phyloP scores from a whole-genome alignment of 192 early-diverging fungal species.

The Podochytrium sp. region DNA sequence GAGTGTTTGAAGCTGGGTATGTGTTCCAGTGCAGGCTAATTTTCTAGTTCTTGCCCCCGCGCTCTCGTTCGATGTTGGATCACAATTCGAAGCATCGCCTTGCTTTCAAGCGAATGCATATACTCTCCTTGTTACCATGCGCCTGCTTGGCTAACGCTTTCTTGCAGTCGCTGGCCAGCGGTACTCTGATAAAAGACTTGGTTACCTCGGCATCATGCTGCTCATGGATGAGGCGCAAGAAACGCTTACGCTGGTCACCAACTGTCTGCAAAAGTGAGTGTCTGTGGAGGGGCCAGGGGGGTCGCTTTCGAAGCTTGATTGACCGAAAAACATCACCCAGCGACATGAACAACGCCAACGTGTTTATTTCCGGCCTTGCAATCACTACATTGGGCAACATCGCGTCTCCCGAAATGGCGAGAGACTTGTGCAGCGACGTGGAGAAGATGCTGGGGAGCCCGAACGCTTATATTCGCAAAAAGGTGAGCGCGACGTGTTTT shows the following conservation, averaged over 20 bases:
- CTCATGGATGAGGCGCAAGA: slow-evolving; percentile 97
- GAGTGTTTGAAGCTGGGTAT: slow-evolving; percentile 93
- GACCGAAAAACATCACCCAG: slow-evolving; percentile 42
- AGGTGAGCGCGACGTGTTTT: slow-evolving; percentile 65
- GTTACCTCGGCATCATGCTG: slow-evolving; percentile 96
- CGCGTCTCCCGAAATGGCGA: slow-evolving; percentile 90
- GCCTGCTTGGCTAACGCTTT: neutral
- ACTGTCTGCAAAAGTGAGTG: slow-evolving; percentile 92
- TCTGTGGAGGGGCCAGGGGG: neutral
- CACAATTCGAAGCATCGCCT: too few species aligned
- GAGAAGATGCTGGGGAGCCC: slow-evolving; percentile 89
- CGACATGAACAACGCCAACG: slow-evolving; percentile 93
- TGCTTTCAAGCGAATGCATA: neutral
- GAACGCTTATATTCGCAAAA: slow-evolving; percentile 95
- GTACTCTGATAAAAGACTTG: slow-evolving; percentile 94
- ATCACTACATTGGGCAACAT: slow-evolving; percentile 96
- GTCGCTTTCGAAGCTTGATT: neutral
- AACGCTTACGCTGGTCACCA: slow-evolving; percentile 96
- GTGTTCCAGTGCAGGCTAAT: too few species aligned
- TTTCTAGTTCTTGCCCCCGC: too few species aligned
- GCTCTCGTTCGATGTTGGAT: too few species aligned
- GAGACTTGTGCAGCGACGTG: slow-evolving; percentile 92
- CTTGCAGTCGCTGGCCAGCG: slow-evolving; percentile 87
- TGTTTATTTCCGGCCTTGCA: slow-evolving; percentile 94
- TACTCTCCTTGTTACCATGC: neutral